phyloP scores from a whole-genome alignment of 1,284 basidiomycete species.

The Sphaerobolus stellatus region DNA sequence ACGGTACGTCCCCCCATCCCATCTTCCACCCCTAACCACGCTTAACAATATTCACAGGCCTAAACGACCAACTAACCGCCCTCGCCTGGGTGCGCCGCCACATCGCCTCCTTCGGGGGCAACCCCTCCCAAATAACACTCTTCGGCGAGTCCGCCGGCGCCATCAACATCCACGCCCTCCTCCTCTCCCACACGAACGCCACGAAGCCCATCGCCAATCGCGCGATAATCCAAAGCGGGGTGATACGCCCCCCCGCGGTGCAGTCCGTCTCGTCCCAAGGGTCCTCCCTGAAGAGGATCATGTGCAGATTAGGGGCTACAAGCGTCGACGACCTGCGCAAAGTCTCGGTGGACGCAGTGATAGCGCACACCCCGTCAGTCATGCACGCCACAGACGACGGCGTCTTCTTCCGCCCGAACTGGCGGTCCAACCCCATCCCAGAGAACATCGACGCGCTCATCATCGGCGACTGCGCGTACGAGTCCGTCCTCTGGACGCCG shows the following conservation, averaged over 20 bases:
- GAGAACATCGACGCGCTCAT: constrained; percentile 42
- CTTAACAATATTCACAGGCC: constrained; percentile 38
- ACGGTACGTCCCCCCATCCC: constrained; percentile 45
- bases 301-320: constrained; percentile 52
- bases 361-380: constrained; percentile 42
- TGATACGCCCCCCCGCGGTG: constrained; percentile 1
- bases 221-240: constrained; percentile 19
- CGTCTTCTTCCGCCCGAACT: constrained; percentile 59
- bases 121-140: constrained; percentile 66
- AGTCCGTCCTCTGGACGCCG: constrained; percentile 59
- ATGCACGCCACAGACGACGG: constrained; percentile 66
- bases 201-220: constrained; percentile 14
- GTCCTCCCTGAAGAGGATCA: constrained; percentile 35
- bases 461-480: constrained; percentile 68
- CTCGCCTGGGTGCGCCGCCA: constrained; percentile 68
- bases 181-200: constrained; percentile 67
- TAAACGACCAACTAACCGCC: constrained; percentile 67
- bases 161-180: constrained; percentile 67
- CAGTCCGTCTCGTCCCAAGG: not conserved
- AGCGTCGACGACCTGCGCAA: constrained; percentile 60
- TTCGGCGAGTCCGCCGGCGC: constrained; percentile 72
- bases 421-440: constrained; percentile 43
- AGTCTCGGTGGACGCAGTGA: constrained; percentile 54
- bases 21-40: not conserved
- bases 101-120: constrained; percentile 70